phyloP scores from a whole-genome alignment of 495 filamentous ascomycete genomes.

The Paragyromitra xinjiangensis region DNA sequence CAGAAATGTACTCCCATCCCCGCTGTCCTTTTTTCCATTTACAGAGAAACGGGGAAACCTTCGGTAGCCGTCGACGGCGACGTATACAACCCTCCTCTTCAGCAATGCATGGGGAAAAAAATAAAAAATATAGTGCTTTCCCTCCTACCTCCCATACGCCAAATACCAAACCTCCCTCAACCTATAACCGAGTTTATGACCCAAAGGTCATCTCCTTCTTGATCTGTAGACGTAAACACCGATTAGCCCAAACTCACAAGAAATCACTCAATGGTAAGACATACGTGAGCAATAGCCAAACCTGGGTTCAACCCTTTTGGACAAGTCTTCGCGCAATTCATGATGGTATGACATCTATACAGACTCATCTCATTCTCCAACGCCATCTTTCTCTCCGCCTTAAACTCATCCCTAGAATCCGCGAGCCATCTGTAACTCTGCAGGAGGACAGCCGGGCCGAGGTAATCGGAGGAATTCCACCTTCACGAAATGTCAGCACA shows the following conservation, averaged over 20 bases:
- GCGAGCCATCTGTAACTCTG: constrained; percentile 97
- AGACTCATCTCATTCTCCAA: constrained; percentile 98
- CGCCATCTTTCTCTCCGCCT: constrained; percentile 82
- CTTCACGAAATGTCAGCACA: constrained; percentile 22
- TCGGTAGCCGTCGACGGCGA: neutral
- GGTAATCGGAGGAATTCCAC: constrained; percentile 98
- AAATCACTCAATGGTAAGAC: constrained; percentile 60
- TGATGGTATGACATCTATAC: constrained; percentile 98
- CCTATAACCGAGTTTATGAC: constrained; percentile 22
- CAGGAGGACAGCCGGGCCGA: constrained; percentile 92
- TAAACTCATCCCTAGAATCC: constrained; percentile 90
- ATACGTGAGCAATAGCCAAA: constrained; percentile 92
- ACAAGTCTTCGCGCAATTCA: constrained; percentile 96
- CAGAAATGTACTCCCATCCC: neutral
- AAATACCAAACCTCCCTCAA: constrained; percentile 15
- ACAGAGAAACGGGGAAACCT: constrained; percentile 14
- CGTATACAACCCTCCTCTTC: neutral
- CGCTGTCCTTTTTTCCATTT: constrained; percentile 6
- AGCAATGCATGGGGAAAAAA: constrained; percentile 14
- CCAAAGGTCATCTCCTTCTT: constrained; percentile 92
- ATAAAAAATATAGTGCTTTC: neutral
- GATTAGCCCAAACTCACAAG: neutral
- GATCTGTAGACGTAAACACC: constrained; percentile 63
- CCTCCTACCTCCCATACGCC: constrained; percentile 17
- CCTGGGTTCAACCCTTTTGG: constrained; percentile 98